phyloP scores from a whole-genome alignment of 208 protist species.

The Entamoeba moshkovskii region DNA sequence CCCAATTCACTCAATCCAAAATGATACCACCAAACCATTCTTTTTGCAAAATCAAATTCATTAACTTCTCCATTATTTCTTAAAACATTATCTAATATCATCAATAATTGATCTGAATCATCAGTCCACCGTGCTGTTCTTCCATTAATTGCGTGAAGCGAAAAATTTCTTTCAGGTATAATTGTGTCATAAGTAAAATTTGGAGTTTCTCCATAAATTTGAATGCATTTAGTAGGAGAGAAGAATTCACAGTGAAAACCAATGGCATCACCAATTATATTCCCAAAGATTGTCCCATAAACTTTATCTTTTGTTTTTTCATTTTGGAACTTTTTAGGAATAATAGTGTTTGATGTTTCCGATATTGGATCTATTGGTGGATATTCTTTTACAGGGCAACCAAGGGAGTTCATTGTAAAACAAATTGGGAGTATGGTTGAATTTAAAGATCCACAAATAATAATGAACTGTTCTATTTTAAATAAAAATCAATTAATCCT shows the following conservation, averaged over 20 bases:
- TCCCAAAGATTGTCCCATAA: conserved; percentile 35
- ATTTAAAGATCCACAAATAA: no score
- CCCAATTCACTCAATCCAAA: conserved; percentile 39
- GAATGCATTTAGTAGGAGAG: no score
- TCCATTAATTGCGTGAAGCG: conserved; percentile 29
- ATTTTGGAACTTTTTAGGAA: no score
- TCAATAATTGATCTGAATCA: conserved; percentile 43
- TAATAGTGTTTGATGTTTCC: no score
- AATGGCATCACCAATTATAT: conserved; percentile 41
- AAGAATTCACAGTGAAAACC: conserved; percentile 39
- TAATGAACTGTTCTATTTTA: no score
- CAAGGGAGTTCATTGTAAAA: no score
- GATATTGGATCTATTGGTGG: no score
- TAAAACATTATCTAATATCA: conserved; percentile 34
- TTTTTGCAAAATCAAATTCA: conserved; percentile 7
- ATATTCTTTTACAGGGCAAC: no score
- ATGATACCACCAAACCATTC: conserved; percentile 29
- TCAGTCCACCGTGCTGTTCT: conserved; percentile 40
- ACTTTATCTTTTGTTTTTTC: conserved; percentile 30
- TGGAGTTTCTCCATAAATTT: conserved; percentile 16
- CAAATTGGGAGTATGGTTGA: no score
- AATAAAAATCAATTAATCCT: no score
- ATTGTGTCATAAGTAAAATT: conserved; percentile 4
- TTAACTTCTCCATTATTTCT: conserved; percentile 24
- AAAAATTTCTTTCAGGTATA: conserved; percentile 36